phyloP scores from a whole-genome alignment of 2,329 filamentous ascomycete genomes.

The Fusarium sp. region DNA sequence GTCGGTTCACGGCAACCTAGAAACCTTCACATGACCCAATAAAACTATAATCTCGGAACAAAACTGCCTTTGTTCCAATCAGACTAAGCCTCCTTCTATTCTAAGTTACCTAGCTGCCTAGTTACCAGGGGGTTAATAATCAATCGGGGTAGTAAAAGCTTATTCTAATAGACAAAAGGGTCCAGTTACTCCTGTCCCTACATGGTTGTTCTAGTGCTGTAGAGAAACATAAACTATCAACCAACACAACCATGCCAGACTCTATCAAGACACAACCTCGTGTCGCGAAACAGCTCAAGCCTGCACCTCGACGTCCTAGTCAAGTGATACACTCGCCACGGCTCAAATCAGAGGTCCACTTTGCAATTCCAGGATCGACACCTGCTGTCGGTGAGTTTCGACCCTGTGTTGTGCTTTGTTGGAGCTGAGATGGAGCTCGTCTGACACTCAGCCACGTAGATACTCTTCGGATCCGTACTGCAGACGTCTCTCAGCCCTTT shows the following conservation, averaged over 20 bases:
- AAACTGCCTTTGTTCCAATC: conserved; percentile 2
- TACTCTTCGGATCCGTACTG: conserved; percentile 44
- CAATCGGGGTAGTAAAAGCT: too few relatives aligned
- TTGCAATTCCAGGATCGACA: conserved; percentile 45
- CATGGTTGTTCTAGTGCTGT: not conserved
- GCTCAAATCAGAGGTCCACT: conserved; percentile 46
- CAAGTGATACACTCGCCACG: conserved; percentile 43
- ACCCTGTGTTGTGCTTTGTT: not conserved
- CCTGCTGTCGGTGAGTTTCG: conserved; percentile 43
- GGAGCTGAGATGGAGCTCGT: not conserved
- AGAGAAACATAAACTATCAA: not conserved
- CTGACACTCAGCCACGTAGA: conserved; percentile 35
- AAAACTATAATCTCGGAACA: too few relatives aligned
- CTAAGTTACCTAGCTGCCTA: not conserved
- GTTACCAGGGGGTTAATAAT: too few relatives aligned
- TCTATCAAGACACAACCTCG: conserved; percentile 24
- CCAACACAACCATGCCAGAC: conserved; percentile 33
- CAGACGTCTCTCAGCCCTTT: conserved; percentile 50
- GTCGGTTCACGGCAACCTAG: too few relatives aligned
- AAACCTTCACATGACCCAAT: too few relatives aligned
- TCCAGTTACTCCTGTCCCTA: too few relatives aligned
- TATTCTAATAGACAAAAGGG: too few relatives aligned
- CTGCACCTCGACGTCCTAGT: conserved; percentile 36
- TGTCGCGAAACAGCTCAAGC: conserved; percentile 43
- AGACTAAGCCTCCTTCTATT: not conserved